phyloP scores from a whole-genome alignment of 1,284 basidiomycete genomes.

The Cryptococcus jaspeensis region DNA sequence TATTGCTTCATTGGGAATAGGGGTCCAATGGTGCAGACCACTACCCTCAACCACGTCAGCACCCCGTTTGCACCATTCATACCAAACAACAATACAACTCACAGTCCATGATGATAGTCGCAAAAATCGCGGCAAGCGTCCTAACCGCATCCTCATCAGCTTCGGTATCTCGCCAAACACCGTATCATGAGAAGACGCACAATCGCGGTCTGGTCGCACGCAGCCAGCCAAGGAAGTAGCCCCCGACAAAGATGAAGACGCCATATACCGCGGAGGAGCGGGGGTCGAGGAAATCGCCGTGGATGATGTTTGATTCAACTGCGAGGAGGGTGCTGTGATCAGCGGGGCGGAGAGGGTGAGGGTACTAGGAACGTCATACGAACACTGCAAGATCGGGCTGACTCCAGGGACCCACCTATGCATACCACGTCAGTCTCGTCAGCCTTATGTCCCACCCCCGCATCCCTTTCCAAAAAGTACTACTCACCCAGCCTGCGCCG shows the following conservation, averaged over 20 bases:
- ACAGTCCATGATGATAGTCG: constrained; percentile 43
- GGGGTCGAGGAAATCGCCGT: constrained; percentile 67
- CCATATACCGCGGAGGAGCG: constrained; percentile 61
- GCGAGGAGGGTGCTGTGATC: neutral
- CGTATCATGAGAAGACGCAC: constrained; percentile 19
- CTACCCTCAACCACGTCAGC: no score
- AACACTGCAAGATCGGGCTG: constrained; percentile 57
- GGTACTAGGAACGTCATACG: constrained; percentile 14
- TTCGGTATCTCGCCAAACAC: neutral
- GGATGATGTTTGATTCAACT: constrained; percentile 59
- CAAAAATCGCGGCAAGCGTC: constrained; percentile 24
- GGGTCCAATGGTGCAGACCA: constrained; percentile 58
- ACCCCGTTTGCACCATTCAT: no score
- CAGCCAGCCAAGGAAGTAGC: constrained; percentile 61
- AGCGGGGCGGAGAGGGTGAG: neutral
- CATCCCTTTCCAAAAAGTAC: neutral
- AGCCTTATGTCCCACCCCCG: no score
- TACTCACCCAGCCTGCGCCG: constrained; percentile 55
- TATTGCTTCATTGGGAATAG: constrained; percentile 68
- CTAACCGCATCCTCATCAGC: constrained; percentile 18
- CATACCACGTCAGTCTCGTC: neutral
- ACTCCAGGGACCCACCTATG: constrained; percentile 55
- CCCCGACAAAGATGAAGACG: constrained; percentile 66
- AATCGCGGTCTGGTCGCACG: constrained; percentile 65
- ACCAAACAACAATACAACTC: constrained; percentile 14